Base-by-base conservation (phyloP, 805 yeast species). In the Spathaspora sp. region DNA sequence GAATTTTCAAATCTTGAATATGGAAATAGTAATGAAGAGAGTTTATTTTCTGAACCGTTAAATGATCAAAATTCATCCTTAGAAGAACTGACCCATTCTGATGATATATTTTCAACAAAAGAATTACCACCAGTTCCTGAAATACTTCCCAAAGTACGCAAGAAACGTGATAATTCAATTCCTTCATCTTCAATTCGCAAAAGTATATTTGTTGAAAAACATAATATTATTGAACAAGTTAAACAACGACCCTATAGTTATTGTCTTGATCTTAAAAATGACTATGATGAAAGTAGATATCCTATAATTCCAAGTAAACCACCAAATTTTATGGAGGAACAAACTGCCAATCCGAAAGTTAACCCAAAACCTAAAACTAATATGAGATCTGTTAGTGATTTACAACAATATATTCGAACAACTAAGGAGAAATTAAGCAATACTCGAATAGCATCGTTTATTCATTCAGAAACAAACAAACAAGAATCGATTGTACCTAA, bases 211-310 rank as follows among this genome's bases (percentile, higher is more conserved):
- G 16, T 14, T 10, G 46, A 43, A 20, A 43, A 43, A 26, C 28
- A 12, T 17, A 43, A 57, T 19, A 42, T 65, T 45, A 57, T 56
- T 44, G 49, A 52, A 9, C 46, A 52, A 31, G 65, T 65, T 2
- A 53, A 64, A 45, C 67, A 66, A 52, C 52, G 64, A 32, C 71
- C 71, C 2, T 63, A 59, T 51, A 64, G 65, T 48, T 60, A 50
- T 45, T 60, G 66, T 50, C 56, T 69, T 19, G 73, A 68, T 48
- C 42, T 55, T 8, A 58, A 60, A 5, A 56, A 52, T 31, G 61
- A 67, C 40, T 69, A 69, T 49, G 49, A 50, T 8, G 46, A 46
- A 8, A 50, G 49, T 18, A 26, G 54, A 26, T 53, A 46, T 29
- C 53, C 53, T 10, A n/a, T 35, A 14, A 17, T 16, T 35, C 3